Base-by-base conservation (phyloP, 257 asterid species). In the Solanum ossicruentum region DNA sequence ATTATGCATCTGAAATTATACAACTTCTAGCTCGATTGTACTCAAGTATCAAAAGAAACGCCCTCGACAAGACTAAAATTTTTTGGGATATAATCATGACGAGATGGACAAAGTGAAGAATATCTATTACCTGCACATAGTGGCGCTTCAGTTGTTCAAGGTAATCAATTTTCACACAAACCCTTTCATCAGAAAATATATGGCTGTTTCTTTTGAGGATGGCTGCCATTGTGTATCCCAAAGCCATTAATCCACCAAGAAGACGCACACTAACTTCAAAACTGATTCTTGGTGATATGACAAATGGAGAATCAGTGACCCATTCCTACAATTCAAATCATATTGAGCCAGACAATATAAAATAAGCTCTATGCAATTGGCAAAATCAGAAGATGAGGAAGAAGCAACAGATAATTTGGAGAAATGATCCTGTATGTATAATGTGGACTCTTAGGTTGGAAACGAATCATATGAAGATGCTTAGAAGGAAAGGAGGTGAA, bases 221-320 rank as follows among this genome's bases (percentile, higher is more conserved):
- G 84, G 98, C 91, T 47, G 98, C 99, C 88, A 97, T 97, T 80
- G 98, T 95, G 89, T 97, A 97, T 84, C 99, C 99, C 93, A 97
- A 88, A 69, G 99, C 98, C 99, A 97, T 97, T 84, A 97, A 86
- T 63, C 99, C 99, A 84, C 99, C 99, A 80, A 97, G 98, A 87
- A 97, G 99, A 80, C 98, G 93, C 47, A 97, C 99, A 84, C 98
- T 92, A 80, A 97, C 99, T 94, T 97, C 99, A 89, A 97, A 97
- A 39, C 97, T 95, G 86, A 97, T 97, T 92, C 99, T 97, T 85
- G 99, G 99, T 84, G 99, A 95, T 92, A 97, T 97, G 75, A 97
- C 97, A 87, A 97, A 95, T 60, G 99, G 98, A 88, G 92, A 85
- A 86, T 95, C 99, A 6, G 95, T 93, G 81, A 97, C 98, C 98